phyloP scores from a whole-genome alignment of 768 basidiomycete species.

The Boletus bicolor region DNA sequence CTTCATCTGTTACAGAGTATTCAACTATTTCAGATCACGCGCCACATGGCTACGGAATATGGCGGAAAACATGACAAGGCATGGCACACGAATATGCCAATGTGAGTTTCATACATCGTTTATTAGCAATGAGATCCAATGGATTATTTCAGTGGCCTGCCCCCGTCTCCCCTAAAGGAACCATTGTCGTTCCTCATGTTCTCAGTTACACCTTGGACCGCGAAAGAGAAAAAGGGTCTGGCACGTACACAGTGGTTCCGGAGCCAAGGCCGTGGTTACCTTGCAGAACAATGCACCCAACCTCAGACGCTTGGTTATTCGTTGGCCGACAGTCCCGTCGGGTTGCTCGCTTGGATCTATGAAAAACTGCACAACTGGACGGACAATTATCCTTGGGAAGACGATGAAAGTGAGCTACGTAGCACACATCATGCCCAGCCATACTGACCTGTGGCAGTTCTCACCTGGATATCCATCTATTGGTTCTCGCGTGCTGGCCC shows the following conservation, averaged over 20 bases:
- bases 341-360: constrained; percentile 52
- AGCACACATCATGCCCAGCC: not conserved
- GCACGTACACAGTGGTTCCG: constrained; percentile 18
- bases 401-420: constrained; percentile 47
- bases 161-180: constrained; percentile 21
- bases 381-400: constrained; percentile 53
- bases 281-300: constrained; percentile 35
- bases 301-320: constrained; percentile 55
- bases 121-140: not conserved
- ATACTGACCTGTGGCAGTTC: constrained; percentile 34
- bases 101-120: constrained; percentile 30
- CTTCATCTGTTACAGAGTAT: not conserved
- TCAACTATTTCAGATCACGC: constrained; percentile 32
- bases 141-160: constrained; percentile 14
- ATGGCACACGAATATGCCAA: constrained; percentile 48
- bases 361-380: constrained; percentile 49
- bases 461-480: constrained; percentile 60
- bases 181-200: constrained; percentile 31
- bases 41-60: constrained; percentile 32
- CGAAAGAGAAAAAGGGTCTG: constrained; percentile 26
- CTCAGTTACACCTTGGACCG: constrained; percentile 28
- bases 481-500: constrained; percentile 60
- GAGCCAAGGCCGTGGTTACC: constrained; percentile 31
- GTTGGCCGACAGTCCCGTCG: constrained; percentile 56
- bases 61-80: constrained; percentile 46